Evolutionary conservation across 2,329 filamentous ascomycete genomes (phyloP).

Genomic region (Apiospora saccharicola): DNA sequence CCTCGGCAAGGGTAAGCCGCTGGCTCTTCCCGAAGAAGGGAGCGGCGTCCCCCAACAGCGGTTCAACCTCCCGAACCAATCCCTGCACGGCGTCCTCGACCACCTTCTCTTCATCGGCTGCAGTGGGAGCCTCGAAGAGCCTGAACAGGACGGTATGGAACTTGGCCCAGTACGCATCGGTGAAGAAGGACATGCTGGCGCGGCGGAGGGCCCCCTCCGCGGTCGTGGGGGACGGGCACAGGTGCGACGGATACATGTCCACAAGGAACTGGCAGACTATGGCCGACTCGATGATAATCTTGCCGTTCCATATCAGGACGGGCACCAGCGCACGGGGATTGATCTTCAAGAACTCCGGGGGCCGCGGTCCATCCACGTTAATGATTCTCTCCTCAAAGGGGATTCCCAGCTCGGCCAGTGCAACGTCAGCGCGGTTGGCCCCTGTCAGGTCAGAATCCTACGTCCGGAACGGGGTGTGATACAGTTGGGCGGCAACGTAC

Average conservation of each 20-base stretch:
- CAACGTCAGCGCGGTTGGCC: slow-evolving; percentile 29
- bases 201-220: slow-evolving; percentile 27
- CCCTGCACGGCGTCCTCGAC: slow-evolving; percentile 23
- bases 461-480: not conserved
- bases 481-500: slow-evolving; percentile 20
- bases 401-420: slow-evolving; percentile 26
- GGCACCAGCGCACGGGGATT: slow-evolving; percentile 29
- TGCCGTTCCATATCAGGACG: slow-evolving; percentile 25
- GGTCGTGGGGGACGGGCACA: slow-evolving; percentile 27
- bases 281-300: slow-evolving; percentile 28
- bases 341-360: slow-evolving; percentile 27
- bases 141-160: slow-evolving; percentile 28
- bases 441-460: slow-evolving; percentile 18
- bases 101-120: slow-evolving; percentile 26
- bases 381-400: slow-evolving; percentile 29
- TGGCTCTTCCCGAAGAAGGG: slow-evolving; percentile 29
- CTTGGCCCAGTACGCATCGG: slow-evolving; percentile 29
- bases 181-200: slow-evolving; percentile 28
- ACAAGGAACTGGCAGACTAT: slow-evolving; percentile 29
- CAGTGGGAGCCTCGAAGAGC: slow-evolving; percentile 23
- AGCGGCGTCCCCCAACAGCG: slow-evolving; percentile 26
- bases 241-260: slow-evolving; percentile 26
- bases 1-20: slow-evolving; percentile 29
- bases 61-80: slow-evolving; percentile 28
- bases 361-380: slow-evolving; percentile 28